Evolutionary conservation across 495 filamentous ascomycete species (phyloP).

Genomic region (Aspergillus wentii): DNA sequence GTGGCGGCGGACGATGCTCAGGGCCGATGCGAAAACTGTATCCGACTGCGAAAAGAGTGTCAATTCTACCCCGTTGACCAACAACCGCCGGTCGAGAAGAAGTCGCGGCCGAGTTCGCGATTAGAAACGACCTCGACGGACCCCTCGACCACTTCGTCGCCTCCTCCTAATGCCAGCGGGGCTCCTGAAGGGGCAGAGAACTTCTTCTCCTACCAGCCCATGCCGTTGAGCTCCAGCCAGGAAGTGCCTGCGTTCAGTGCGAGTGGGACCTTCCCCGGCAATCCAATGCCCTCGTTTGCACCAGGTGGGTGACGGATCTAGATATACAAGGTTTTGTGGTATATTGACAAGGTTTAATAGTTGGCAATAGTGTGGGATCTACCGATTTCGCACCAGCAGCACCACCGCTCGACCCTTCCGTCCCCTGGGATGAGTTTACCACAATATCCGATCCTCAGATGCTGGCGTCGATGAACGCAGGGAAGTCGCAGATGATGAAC

Average conservation of each 20-base stretch:
- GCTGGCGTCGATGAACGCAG: conserved; percentile 29
- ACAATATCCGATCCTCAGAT: conserved; percentile 37
- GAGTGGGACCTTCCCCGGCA: conserved; percentile 21
- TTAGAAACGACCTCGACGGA: conserved; percentile 37
- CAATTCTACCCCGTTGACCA: conserved; percentile 92
- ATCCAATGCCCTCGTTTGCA: conserved; percentile 28
- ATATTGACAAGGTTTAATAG: conserved; percentile 8
- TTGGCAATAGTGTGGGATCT: conserved; percentile 21
- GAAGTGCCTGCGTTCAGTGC: conserved; percentile 34
- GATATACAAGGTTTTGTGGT: too few species aligned
- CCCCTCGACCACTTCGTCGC: conserved; percentile 39
- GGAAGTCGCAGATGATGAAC: conserved; percentile 35
- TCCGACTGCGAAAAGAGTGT: conserved; percentile 93
- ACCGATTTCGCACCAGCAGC: conserved; percentile 23
- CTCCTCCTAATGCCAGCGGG: conserved; percentile 30
- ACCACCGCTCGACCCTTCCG: conserved; percentile 29
- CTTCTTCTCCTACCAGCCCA: conserved; percentile 37
- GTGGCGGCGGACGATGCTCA: conserved; percentile 71
- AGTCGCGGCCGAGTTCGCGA: conserved; percentile 41
- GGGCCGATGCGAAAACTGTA: conserved; percentile 91
- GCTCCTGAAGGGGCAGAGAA: conserved; percentile 20
- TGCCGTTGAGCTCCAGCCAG: conserved; percentile 31
- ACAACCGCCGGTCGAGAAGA: conserved; percentile 57
- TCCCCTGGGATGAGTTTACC: conserved; percentile 39
- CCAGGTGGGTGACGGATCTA: conserved; percentile 25